Evolutionary conservation across 305 asterid genomes (phyloP).

Genomic region (Rubia balearica): DNA sequence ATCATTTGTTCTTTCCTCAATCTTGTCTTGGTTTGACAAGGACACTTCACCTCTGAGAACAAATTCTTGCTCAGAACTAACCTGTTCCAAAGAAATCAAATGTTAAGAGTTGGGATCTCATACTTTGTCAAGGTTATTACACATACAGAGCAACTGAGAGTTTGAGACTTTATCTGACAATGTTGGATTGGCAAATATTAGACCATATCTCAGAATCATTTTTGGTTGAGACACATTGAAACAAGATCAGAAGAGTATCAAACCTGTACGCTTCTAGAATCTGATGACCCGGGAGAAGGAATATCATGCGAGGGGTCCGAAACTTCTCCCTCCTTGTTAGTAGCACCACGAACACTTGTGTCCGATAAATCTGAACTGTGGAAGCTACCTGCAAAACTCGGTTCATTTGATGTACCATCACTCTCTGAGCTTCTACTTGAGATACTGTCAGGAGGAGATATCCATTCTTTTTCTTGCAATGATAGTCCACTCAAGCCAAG

Average conservation of each 20-base stretch:
- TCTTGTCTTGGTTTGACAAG: constrained; percentile 41
- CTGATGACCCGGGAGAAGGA: constrained; percentile 28
- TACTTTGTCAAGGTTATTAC: neutral
- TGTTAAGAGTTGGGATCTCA: neutral
- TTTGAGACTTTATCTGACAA: neutral
- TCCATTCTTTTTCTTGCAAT: constrained; percentile 74
- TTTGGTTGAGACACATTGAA: neutral
- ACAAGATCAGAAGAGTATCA: constrained; percentile 6
- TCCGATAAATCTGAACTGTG: constrained; percentile 41
- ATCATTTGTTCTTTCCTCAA: constrained; percentile 42
- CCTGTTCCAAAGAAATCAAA: constrained; percentile 35
- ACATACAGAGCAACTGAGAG: neutral
- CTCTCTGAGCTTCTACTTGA: constrained; percentile 55
- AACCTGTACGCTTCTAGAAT: constrained; percentile 52
- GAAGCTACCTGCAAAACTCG: constrained; percentile 53
- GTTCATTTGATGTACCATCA: constrained; percentile 48
- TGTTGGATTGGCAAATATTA: neutral
- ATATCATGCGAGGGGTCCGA: constrained; percentile 23
- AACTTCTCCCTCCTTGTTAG: constrained; percentile 38
- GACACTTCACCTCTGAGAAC: constrained; percentile 39
- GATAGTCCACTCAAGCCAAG: constrained; percentile 43
- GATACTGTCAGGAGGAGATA: constrained; percentile 81
- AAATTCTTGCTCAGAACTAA: constrained; percentile 33
- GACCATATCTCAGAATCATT: too few relatives aligned
- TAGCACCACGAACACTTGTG: constrained; percentile 33